Evolutionary conservation across 2,329 filamentous ascomycete species (phyloP).

Genomic region (Zymoseptoria pseudotritici): DNA sequence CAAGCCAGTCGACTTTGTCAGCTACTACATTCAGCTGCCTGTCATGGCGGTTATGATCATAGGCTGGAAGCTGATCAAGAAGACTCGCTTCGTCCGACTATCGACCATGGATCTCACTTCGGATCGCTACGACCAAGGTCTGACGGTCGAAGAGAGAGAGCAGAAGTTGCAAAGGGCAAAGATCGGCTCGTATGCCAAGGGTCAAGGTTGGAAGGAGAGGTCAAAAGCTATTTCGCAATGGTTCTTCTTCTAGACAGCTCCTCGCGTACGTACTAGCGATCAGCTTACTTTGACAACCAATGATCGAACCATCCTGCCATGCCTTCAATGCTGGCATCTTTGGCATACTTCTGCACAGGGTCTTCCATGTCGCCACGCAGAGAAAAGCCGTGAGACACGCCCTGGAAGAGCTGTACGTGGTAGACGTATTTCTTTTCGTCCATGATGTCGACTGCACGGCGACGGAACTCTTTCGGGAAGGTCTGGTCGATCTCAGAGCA

Average conservation of each 20-base stretch:
- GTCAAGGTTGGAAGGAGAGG: conserved; percentile 9
- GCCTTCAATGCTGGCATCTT: conserved; percentile 25
- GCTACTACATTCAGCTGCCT: conserved; percentile 53
- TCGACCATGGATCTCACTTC: conserved; percentile 43
- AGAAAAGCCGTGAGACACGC: conserved; percentile 26
- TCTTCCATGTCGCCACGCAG: conserved; percentile 32
- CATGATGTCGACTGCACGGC: conserved; percentile 36
- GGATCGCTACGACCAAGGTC: conserved; percentile 15
- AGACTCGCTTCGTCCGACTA: conserved; percentile 39
- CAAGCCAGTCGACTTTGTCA: conserved; percentile 53
- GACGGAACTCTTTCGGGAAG: conserved; percentile 31
- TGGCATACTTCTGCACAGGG: conserved; percentile 24
- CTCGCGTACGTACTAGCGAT: neutral
- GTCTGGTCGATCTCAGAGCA: conserved; percentile 39
- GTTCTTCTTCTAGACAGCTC: conserved; percentile 12
- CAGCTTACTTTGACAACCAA: conserved; percentile 1
- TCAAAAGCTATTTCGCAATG: conserved; percentile 9
- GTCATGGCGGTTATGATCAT: conserved; percentile 51
- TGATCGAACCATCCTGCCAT: conserved; percentile 19
- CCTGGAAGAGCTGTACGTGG: conserved; percentile 22
- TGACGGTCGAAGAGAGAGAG: conserved; percentile 13
- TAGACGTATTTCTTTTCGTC: conserved; percentile 28
- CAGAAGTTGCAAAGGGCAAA: conserved; percentile 10
- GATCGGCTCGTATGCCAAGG: conserved; percentile 8
- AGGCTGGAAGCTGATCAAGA: conserved; percentile 48